A percentile compares a stretch with the other conserved stretches of the same genome.
Conservation (phyloP, 2,329 filamentous ascomycete genomes). For the Onygena corvina region DNA sequence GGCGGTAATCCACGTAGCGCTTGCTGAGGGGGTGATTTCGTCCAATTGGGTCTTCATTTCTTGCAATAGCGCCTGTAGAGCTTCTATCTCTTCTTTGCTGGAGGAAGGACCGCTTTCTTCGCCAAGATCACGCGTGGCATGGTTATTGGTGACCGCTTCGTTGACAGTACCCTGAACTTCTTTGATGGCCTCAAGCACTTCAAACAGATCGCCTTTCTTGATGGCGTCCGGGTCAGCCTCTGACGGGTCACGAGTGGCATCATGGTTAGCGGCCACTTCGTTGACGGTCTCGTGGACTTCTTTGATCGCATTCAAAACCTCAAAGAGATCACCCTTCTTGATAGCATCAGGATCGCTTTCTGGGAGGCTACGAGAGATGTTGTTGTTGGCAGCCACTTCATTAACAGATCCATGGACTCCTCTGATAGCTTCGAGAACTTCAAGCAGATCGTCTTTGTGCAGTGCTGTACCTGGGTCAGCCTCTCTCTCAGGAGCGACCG, state of each 20-base stretch:
- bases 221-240: slow-evolving; percentile 29
- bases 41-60: slow-evolving; percentile 85
- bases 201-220: slow-evolving; percentile 38
- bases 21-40: slow-evolving; percentile 55
- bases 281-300: slow-evolving; percentile 50
- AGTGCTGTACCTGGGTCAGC: slow-evolving; percentile 31
- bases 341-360: slow-evolving; percentile 31
- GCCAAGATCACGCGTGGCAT: slow-evolving; percentile 21
- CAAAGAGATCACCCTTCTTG: slow-evolving; percentile 38
- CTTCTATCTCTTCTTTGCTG: slow-evolving; percentile 72
- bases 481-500: slow-evolving; percentile 32
- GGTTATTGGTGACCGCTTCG: slow-evolving; percentile 32
- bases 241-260: slow-evolving; percentile 24
- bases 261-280: slow-evolving; percentile 18
- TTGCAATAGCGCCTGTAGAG: slow-evolving; percentile 77
- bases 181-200: slow-evolving; percentile 34
- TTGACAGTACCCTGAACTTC: slow-evolving; percentile 50
- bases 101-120: slow-evolving; percentile 42
- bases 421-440: slow-evolving; percentile 34
- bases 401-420: slow-evolving; percentile 49
- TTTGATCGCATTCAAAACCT: slow-evolving; percentile 33
- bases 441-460: slow-evolving; percentile 38
- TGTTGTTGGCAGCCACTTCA: slow-evolving; percentile 24
- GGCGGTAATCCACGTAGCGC: slow-evolving; percentile 55
- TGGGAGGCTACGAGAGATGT: slow-evolving; percentile 19